These are phyloP conservation scores for Pyracantha coccinea DNA, from an alignment of 331 rosid genomes.

Conservation along the genomic window DNA sequence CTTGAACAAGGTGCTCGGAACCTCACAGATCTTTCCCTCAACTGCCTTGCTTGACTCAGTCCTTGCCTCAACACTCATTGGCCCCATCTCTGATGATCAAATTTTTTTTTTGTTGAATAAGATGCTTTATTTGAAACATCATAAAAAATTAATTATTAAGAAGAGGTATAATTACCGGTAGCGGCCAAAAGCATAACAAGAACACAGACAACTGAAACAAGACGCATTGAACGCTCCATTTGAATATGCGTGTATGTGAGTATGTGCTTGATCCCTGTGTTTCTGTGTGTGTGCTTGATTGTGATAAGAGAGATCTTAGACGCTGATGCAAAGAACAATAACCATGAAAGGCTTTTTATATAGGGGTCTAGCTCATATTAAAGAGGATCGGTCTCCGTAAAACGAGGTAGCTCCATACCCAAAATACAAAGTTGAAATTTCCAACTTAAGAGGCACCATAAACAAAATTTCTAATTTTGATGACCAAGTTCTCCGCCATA, in stretches of 20 bases:
- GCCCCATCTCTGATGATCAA: background rate
- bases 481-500: background rate
- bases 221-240: background rate
- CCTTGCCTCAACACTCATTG: conserved; percentile 7
- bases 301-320: too few relatives aligned
- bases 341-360: background rate
- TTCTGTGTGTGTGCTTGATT: too few relatives aligned
- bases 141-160: too few relatives aligned
- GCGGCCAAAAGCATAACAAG: background rate
- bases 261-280: background rate
- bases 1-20: conserved; percentile 15
- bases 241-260: background rate
- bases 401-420: background rate
- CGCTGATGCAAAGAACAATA: too few relatives aligned
- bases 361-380: background rate
- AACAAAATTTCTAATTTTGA: background rate
- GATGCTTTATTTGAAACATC: background rate
- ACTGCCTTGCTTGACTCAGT: background rate
- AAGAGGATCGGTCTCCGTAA: background rate
- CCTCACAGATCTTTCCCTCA: background rate
- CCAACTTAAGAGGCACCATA: background rate
- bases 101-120: background rate
- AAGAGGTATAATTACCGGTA: background rate
- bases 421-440: background rate
- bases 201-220: background rate